Evolutionary conservation across 306 rosid species (phyloP).

Genomic region (Quercus wislizeni): DNA sequence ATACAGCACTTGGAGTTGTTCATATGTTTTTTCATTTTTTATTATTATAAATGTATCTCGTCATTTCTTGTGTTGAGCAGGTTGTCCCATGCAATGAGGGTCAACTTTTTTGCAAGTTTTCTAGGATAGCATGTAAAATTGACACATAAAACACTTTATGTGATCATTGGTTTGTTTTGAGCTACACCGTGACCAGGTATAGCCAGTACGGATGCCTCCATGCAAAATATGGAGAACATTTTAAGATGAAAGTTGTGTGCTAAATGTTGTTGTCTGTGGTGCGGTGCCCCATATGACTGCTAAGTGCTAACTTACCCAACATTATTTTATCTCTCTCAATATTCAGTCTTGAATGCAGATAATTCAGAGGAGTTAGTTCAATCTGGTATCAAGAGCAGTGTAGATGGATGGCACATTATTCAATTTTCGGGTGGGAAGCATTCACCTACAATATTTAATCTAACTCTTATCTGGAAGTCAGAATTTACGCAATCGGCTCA

Average conservation of each 20-base stretch:
- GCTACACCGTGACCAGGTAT: neutral
- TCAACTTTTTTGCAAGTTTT: neutral
- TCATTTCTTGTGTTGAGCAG: neutral
- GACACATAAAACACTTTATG: neutral
- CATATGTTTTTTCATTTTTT: too few relatives aligned
- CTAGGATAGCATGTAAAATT: too few relatives aligned
- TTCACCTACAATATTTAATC: slow-evolving; percentile 55
- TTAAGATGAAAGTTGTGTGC: neutral
- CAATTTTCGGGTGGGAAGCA: slow-evolving; percentile 84
- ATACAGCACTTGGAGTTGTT: too few relatives aligned
- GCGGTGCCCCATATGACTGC: slow-evolving; percentile 8
- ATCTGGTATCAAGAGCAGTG: slow-evolving; percentile 43
- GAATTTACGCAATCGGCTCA: slow-evolving; percentile 25
- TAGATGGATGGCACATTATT: slow-evolving; percentile 73
- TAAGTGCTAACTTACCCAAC: slow-evolving; percentile 1
- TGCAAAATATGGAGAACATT: neutral
- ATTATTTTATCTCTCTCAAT: neutral
- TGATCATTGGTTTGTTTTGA: neutral
- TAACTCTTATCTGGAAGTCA: slow-evolving; percentile 57
- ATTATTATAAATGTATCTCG: neutral
- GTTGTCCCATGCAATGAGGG: neutral
- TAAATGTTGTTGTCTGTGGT: neutral
- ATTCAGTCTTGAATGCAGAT: slow-evolving; percentile 33
- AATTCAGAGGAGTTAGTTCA: slow-evolving; percentile 59
- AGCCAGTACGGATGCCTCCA: too few relatives aligned